Percentiles rank a stretch among this genome's conserved stretches.
Evolutionary conservation across 495 filamentous ascomycete genomes (phyloP).

Genomic region (Darksidea phi): DNA sequence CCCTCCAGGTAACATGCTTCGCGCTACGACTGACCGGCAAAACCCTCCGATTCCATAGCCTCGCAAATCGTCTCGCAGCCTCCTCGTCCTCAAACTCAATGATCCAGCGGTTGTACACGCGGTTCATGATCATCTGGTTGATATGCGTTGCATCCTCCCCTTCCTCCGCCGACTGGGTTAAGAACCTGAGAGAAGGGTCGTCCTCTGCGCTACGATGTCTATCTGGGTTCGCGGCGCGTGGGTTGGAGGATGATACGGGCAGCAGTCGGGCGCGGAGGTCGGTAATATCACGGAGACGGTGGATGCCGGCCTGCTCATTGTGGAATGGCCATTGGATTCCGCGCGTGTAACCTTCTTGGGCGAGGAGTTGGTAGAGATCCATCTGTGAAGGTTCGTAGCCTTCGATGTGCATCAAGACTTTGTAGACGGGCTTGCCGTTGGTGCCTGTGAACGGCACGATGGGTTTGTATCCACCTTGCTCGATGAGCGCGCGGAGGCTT

Average conservation of each 20-base stretch:
- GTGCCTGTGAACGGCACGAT: conserved; percentile 19
- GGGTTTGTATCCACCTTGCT: conserved; percentile 32
- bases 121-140: conserved; percentile 25
- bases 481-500: conserved; percentile 28
- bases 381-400: conserved; percentile 29
- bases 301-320: conserved; percentile 2
- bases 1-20: conserved; percentile 17
- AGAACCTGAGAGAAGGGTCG: neutral
- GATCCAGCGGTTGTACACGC: conserved; percentile 36
- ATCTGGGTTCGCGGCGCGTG: neutral
- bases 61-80: conserved; percentile 39
- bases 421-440: conserved; percentile 22
- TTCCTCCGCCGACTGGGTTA: neutral
- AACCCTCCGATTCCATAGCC: conserved; percentile 37
- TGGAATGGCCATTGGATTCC: conserved; percentile 33
- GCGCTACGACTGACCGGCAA: conserved; percentile 8
- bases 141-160: neutral
- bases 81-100: conserved; percentile 38
- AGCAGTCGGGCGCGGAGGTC: neutral
- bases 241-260: neutral
- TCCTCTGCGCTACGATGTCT: neutral
- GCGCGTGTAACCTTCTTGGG: conserved; percentile 21
- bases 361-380: conserved; percentile 28
- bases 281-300: conserved; percentile 15
- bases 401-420: conserved; percentile 39